These are phyloP conservation scores for Danielia reshetovae DNA, from an alignment of 805 yeast species.

Conservation along the genomic window DNA sequence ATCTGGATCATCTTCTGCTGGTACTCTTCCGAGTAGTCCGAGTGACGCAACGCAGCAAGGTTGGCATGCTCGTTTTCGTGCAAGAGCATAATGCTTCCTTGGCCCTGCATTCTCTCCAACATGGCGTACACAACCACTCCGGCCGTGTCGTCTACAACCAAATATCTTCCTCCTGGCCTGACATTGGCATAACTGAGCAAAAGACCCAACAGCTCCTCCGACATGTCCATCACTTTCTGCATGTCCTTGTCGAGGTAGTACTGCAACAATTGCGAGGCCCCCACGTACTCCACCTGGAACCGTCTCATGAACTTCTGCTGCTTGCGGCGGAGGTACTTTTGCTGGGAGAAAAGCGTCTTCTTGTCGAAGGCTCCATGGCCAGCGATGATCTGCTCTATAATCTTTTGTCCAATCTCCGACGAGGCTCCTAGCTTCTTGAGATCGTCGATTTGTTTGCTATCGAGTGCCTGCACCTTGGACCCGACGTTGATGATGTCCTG, in stretches of 20 bases:
- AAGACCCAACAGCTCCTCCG: slow-evolving; percentile 79
- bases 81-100: slow-evolving; percentile 59
- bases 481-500: slow-evolving; percentile 67
- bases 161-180: slow-evolving; percentile 83
- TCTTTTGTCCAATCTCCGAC: slow-evolving; percentile 62
- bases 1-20: slow-evolving; percentile 58
- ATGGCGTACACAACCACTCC: slow-evolving; percentile 83
- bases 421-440: slow-evolving; percentile 70
- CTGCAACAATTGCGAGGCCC: slow-evolving; percentile 65
- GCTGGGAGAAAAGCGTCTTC: slow-evolving; percentile 87
- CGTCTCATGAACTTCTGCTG: slow-evolving; percentile 85
- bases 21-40: slow-evolving; percentile 56
- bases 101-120: slow-evolving; percentile 87
- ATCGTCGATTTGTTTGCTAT: slow-evolving; percentile 77
- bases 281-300: slow-evolving; percentile 76
- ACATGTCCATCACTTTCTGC: slow-evolving; percentile 68
- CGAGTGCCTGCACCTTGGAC: slow-evolving; percentile 64
- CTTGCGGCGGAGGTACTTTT: slow-evolving; percentile 85
- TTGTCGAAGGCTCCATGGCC: slow-evolving; percentile 84
- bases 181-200: slow-evolving; percentile 76
- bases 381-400: slow-evolving; percentile 76
- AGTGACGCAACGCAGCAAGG: slow-evolving; percentile 60
- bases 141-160: slow-evolving; percentile 91
- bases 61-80: slow-evolving; percentile 96
- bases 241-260: slow-evolving; percentile 77